Evolutionary conservation across 345 rosid species (phyloP).

Genomic region (Crucihimalaya himalaica): DNA sequence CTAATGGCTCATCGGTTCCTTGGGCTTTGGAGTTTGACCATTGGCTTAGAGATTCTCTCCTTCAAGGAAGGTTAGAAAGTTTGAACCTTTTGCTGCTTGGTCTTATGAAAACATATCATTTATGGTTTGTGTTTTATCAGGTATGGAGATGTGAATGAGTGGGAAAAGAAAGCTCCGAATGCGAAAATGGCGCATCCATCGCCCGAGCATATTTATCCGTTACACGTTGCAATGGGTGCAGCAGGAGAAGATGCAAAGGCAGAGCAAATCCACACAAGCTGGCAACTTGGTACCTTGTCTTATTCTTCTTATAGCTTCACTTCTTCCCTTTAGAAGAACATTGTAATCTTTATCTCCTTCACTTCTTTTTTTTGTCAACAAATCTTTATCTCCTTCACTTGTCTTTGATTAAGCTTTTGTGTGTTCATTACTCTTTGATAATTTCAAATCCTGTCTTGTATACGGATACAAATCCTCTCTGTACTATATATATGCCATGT

Average conservation of each 20-base stretch:
- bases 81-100: neutral
- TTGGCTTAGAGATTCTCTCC: slow-evolving; percentile 82
- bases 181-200: slow-evolving; percentile 79
- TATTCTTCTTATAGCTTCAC: slow-evolving; percentile 80
- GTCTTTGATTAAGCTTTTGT: neutral
- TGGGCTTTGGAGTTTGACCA: slow-evolving; percentile 84
- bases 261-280: slow-evolving; percentile 75
- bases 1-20: slow-evolving; percentile 39
- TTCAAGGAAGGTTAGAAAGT: slow-evolving; percentile 74
- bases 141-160: slow-evolving; percentile 77
- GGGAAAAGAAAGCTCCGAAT: slow-evolving; percentile 65
- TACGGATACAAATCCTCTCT: neutral
- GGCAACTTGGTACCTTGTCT: slow-evolving; percentile 69
- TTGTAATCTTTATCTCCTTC: neutral
- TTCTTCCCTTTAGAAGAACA: slow-evolving; percentile 39
- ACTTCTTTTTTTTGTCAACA: no score
- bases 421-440: neutral
- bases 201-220: slow-evolving; percentile 89
- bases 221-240: slow-evolving; percentile 93
- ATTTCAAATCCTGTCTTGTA: neutral
- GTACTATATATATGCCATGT: neutral
- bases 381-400: slow-evolving; percentile 2
- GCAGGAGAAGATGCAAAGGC: slow-evolving; percentile 70
- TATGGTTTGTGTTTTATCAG: slow-evolving; percentile 36
- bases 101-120: neutral